Base-by-base conservation (phyloP, 257 asterid genomes). In the Rehmannia glutinosa region DNA sequence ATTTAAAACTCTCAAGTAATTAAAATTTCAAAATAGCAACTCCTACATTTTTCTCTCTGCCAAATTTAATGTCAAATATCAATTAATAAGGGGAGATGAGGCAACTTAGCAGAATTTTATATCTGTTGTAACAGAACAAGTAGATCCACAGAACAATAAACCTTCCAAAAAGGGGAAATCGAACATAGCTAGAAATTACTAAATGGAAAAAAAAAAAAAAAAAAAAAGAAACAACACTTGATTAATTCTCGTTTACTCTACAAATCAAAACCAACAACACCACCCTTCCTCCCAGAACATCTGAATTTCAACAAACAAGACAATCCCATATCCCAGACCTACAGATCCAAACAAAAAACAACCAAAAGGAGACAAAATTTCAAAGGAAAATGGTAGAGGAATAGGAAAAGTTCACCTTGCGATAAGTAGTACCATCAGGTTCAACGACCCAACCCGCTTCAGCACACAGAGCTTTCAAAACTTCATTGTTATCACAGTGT, bases 381-480 rank as follows among this genome's bases (percentile, higher is more conserved):
- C 3, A 16, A 4, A 15, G 17, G 13, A 19, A 62, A 13, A 46
- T 15, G n/a, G 24, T 19, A n/a, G 0, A 8, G 12, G 45, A 24
- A 13, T 13, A 9, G 6, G 39, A 16, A 43, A 20, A 39, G 1
- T 0, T 5, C 13, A 94, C 99, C 99, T 84, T 94, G 65, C 98
- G 82, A 66, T 94, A 91, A 73, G 99, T 94, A 32, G 98, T 89
- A 36, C 99, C 99, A 64, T 94, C 99, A 20, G 98, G 82, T 51
- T 94, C 95, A 45, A 94, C 99, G 68, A 86, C 49, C 98, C 98
- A 94, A 17, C 99, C 99, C 49, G 97, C 98, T 63, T 94, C 98
- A 67, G 84, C 68, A 71, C 99, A 94, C 21, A 91, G 98, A 68
- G 97, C 98, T 75, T 91, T 94, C 69, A 91, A 70, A 57, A 94